Conservation (phyloP, 352 stramenopile genomes). For the Phytophthora pinifolia region DNA sequence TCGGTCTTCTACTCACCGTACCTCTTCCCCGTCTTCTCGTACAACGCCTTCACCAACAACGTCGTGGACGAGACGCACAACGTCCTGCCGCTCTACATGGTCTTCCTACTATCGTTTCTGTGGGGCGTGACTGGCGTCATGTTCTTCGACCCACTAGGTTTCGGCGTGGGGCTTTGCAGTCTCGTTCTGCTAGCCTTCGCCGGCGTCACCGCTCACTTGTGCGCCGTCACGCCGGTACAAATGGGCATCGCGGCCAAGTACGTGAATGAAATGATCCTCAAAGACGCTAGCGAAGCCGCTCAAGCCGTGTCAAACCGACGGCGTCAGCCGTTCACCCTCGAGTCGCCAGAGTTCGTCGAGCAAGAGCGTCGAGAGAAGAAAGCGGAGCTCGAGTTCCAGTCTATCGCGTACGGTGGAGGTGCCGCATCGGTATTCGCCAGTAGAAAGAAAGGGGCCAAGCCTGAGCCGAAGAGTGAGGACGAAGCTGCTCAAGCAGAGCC, state of each 20-base stretch:
- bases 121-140: constrained; percentile 89
- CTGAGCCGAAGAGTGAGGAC: constrained; percentile 25
- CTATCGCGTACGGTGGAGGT: constrained; percentile 70
- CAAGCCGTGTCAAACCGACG: constrained; percentile 66
- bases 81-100: constrained; percentile 64
- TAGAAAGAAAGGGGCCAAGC: constrained; percentile 39
- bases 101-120: constrained; percentile 70
- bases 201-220: constrained; percentile 74
- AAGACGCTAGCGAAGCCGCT: constrained; percentile 76
- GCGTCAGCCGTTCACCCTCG: constrained; percentile 71
- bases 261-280: constrained; percentile 87
- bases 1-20: constrained; percentile 88
- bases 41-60: constrained; percentile 91
- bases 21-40: constrained; percentile 90
- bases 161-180: constrained; percentile 88
- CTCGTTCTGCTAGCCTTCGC: constrained; percentile 79
- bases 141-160: constrained; percentile 89
- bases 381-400: constrained; percentile 82
- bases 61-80: constrained; percentile 85
- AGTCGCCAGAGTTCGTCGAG: constrained; percentile 78
- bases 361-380: constrained; percentile 70
- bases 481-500: constrained; percentile 12
- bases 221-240: constrained; percentile 82
- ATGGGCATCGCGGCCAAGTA: constrained; percentile 90
- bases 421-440: constrained; percentile 39